A percentile compares a stretch with the other conserved stretches of the same genome.
These are phyloP conservation scores for Carex littledalei DNA, from an alignment of 176 grass and related monocot species.

Conservation along the genomic window DNA sequence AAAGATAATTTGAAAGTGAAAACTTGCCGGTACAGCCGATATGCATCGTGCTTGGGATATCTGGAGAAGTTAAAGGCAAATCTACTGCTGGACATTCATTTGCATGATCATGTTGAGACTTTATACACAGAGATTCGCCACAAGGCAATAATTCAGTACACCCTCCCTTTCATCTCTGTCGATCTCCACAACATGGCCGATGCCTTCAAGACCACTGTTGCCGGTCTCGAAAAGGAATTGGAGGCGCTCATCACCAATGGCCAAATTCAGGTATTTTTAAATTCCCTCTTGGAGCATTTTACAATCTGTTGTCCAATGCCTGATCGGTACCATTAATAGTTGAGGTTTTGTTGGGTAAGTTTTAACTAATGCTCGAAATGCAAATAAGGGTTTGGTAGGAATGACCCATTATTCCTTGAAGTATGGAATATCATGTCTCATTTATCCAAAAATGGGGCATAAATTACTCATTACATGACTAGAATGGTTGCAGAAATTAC, in stretches of 20 bases:
- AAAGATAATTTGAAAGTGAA: neutral
- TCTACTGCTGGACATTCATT: conserved; percentile 63
- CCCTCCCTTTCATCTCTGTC: conserved; percentile 91
- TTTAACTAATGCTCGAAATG: neutral
- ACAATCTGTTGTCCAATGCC: neutral
- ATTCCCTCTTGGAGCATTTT: neutral
- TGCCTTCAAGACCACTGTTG: conserved; percentile 77
- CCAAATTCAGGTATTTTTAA: conserved; percentile 62
- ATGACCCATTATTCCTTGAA: neutral
- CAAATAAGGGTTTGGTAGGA: neutral
- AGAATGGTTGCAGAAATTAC: neutral
- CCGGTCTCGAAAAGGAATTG: conserved; percentile 82
- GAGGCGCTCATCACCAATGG: conserved; percentile 74
- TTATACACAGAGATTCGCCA: conserved; percentile 69
- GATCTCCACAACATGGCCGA: conserved; percentile 83
- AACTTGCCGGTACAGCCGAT: conserved; percentile 34
- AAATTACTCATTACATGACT: neutral
- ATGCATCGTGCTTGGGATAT: conserved; percentile 66
- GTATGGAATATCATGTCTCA: neutral
- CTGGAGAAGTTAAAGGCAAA: conserved; percentile 76
- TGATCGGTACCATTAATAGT: neutral
- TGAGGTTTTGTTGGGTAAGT: neutral
- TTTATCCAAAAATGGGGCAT: neutral
- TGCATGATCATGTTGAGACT: conserved; percentile 50
- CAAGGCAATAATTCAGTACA: conserved; percentile 92